Conservation (phyloP, 768 basidiomycete species). For the Fistulinella prunicolor region DNA sequence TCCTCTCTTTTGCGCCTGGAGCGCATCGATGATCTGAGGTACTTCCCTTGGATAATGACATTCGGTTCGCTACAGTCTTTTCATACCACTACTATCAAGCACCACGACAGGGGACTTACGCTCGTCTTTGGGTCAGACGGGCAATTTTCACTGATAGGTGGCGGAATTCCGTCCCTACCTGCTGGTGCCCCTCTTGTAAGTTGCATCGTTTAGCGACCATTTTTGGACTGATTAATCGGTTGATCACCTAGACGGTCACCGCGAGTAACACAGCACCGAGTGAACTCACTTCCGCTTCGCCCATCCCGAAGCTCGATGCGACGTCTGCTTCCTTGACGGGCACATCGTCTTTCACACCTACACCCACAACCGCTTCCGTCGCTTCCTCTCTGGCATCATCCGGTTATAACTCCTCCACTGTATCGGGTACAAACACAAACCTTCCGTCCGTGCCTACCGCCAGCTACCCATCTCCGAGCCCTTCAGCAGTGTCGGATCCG, state of each 20-base stretch:
- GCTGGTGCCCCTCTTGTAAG: slow-evolving; percentile 4
- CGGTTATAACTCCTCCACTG: not conserved
- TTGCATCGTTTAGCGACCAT: not conserved
- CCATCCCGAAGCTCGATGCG: slow-evolving; percentile 19
- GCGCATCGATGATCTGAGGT: slow-evolving; percentile 25
- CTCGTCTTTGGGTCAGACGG: slow-evolving; percentile 27
- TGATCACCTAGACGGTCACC: slow-evolving; percentile 9
- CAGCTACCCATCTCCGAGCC: slow-evolving; percentile 22
- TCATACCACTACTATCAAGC: slow-evolving; percentile 11
- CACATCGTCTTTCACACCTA: slow-evolving; percentile 1
- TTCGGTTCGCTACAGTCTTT: slow-evolving; percentile 6
- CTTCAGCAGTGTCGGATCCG: slow-evolving; percentile 20
- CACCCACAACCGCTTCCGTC: not conserved
- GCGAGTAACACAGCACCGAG: not conserved
- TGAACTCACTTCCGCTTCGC: slow-evolving; percentile 3
- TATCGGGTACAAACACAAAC: slow-evolving; percentile 16
- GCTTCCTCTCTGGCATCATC: slow-evolving; percentile 7
- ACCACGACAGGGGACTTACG: slow-evolving; percentile 20
- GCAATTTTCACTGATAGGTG: slow-evolving; percentile 26
- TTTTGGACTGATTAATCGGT: not conserved
- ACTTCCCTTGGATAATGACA: slow-evolving; percentile 19
- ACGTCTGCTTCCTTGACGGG: slow-evolving; percentile 11
- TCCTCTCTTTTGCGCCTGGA: slow-evolving; percentile 25
- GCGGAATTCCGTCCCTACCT: slow-evolving; percentile 2
- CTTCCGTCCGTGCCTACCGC: slow-evolving; percentile 24